phyloP scores from a whole-genome alignment of 208 protist genomes.

The Acanthamoeba healyi region DNA sequence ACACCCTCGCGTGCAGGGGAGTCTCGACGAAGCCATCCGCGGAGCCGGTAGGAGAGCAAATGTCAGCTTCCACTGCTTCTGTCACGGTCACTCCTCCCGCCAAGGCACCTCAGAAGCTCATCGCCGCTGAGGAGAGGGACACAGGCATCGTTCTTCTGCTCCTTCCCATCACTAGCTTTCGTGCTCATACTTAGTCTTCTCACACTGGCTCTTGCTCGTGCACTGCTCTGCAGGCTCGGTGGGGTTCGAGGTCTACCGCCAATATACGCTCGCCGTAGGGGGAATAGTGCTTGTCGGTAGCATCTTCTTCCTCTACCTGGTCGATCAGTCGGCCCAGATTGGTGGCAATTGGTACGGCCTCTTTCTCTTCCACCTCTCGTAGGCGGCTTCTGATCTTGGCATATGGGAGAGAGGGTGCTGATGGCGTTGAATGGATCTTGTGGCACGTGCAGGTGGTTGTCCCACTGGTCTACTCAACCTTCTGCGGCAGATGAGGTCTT shows the following conservation, averaged over 20 bases:
- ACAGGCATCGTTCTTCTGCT: neutral
- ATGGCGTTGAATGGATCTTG: no score
- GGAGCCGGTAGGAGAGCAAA: neutral
- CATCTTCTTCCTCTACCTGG: neutral
- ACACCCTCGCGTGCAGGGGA: no score
- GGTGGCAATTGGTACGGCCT: slow-evolving; percentile 17
- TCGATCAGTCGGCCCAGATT: slow-evolving; percentile 6
- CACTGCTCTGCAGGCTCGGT: neutral
- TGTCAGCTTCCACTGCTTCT: neutral
- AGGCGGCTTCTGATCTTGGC: no score
- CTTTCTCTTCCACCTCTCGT: neutral
- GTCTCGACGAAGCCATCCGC: neutral
- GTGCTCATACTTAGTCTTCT: no score
- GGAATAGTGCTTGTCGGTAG: neutral
- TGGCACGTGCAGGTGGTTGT: slow-evolving; percentile 57
- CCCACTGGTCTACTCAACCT: slow-evolving; percentile 55
- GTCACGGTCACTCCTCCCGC: neutral
- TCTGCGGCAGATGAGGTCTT: neutral
- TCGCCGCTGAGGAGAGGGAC: slow-evolving; percentile 33
- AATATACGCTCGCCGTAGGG: slow-evolving; percentile 17
- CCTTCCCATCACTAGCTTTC: neutral
- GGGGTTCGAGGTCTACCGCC: neutral
- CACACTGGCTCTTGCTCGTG: neutral
- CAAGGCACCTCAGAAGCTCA: neutral
- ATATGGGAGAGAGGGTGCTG: no score